A percentile compares a stretch with the other conserved stretches of the same genome.
These are phyloP conservation scores for Russula brevipes DNA, from an alignment of 768 basidiomycete genomes.

Conservation along the genomic window DNA sequence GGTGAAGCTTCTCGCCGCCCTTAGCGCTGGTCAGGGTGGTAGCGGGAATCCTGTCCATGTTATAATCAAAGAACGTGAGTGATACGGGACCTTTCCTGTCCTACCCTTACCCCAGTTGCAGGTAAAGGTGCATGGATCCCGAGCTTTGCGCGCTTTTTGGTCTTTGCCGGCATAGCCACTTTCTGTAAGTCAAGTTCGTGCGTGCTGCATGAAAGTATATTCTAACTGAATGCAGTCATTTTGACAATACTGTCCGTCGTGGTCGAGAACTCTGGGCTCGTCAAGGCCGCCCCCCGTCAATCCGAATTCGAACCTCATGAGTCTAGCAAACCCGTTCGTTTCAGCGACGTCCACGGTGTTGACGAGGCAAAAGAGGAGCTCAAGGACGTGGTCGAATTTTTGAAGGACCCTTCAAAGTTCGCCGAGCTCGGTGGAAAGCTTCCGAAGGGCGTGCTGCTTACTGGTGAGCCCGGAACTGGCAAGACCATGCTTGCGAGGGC, in stretches of 20 bases:
- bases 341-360: conserved; percentile 94
- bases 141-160: conserved; percentile 57
- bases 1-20: conserved; percentile 41
- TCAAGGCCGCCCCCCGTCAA: conserved; percentile 81
- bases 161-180: conserved; percentile 48
- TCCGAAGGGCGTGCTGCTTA: conserved; percentile 87
- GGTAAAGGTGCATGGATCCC: conserved; percentile 67
- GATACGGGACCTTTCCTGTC: not conserved
- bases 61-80: conserved; percentile 75
- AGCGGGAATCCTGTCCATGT: conserved; percentile 68
- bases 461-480: conserved; percentile 92
- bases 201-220: not conserved
- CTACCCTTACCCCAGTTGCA: conserved; percentile 29
- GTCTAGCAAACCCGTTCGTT: conserved; percentile 73
- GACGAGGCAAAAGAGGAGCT: conserved; percentile 97
- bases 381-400: conserved; percentile 90
- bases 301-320: conserved; percentile 78
- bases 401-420: conserved; percentile 90
- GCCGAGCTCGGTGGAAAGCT: conserved; percentile 88
- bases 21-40: conserved; percentile 41
- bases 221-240: conserved; percentile 46
- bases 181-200: conserved; percentile 51
- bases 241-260: conserved; percentile 83
- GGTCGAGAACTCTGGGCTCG: conserved; percentile 88
- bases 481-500: conserved; percentile 98